A percentile compares a stretch with the other conserved stretches of the same genome.
Evolutionary conservation across 345 rosid species (phyloP).

Genomic region (Aquilaria sinensis): DNA sequence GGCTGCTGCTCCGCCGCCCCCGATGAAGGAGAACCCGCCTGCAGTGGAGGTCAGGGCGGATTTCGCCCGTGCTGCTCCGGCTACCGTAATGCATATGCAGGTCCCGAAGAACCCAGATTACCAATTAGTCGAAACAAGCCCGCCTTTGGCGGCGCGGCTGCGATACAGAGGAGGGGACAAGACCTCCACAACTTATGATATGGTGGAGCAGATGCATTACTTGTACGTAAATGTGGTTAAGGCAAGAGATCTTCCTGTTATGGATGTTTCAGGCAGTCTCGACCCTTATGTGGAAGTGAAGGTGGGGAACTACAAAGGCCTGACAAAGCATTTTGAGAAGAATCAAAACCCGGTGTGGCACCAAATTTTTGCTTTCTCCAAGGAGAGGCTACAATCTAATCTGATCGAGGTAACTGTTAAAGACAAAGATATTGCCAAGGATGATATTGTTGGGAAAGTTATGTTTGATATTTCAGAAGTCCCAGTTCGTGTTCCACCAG

Average conservation of each 20-base stretch:
- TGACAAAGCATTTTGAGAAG: slow-evolving; percentile 81
- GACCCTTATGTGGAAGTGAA: slow-evolving; percentile 97
- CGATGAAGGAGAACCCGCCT: slow-evolving; percentile 18
- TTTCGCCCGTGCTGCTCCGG: slow-evolving; percentile 39
- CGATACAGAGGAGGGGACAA: slow-evolving; percentile 66
- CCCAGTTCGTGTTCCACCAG: slow-evolving; percentile 81
- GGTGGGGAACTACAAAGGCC: slow-evolving; percentile 87
- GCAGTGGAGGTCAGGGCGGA: slow-evolving; percentile 40
- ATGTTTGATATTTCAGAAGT: slow-evolving; percentile 59
- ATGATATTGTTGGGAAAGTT: slow-evolving; percentile 66
- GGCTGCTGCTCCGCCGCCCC: slow-evolving; percentile 24
- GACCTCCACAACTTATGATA: slow-evolving; percentile 71
- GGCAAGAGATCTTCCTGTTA: slow-evolving; percentile 80
- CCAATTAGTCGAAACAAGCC: slow-evolving; percentile 67
- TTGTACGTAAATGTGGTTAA: slow-evolving; percentile 86
- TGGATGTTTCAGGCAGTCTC: slow-evolving; percentile 79
- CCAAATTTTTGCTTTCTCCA: slow-evolving; percentile 92
- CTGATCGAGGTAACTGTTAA: slow-evolving; percentile 68
- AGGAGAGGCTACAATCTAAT: slow-evolving; percentile 73
- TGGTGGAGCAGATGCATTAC: slow-evolving; percentile 90
- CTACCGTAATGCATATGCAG: slow-evolving; percentile 63
- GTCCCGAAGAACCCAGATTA: slow-evolving; percentile 53
- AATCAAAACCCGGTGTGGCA: slow-evolving; percentile 74
- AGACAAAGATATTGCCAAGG: slow-evolving; percentile 78
- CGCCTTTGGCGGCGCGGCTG: slow-evolving; percentile 73